These are phyloP conservation scores for Xylaria venustula DNA, from an alignment of 495 filamentous ascomycete genomes.

Conservation along the genomic window DNA sequence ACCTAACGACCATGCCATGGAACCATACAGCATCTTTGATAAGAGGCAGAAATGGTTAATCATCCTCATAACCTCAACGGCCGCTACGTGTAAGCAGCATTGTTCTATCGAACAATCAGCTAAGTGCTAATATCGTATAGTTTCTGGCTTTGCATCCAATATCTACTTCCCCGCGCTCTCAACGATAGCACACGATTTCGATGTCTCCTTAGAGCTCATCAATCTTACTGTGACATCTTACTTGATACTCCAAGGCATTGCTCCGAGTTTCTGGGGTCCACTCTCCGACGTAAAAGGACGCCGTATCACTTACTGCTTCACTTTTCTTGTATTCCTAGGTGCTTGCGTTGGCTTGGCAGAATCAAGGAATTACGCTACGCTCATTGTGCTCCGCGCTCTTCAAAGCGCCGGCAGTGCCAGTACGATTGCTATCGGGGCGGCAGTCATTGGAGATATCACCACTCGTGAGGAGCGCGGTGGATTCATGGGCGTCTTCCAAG, in stretches of 20 bases:
- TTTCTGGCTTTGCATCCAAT: conserved; percentile 53
- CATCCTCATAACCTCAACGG: conserved; percentile 43
- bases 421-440: conserved; percentile 54
- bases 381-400: conserved; percentile 47
- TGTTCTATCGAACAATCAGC: neutral
- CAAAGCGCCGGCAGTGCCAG: conserved; percentile 51
- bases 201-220: conserved; percentile 42
- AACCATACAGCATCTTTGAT: conserved; percentile 48
- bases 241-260: conserved; percentile 50
- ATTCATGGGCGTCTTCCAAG: conserved; percentile 55
- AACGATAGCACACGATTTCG: conserved; percentile 42
- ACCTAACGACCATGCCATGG: neutral
- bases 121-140: conserved; percentile 14
- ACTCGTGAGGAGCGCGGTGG: conserved; percentile 51
- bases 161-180: conserved; percentile 54
- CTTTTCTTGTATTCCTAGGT: conserved; percentile 46
- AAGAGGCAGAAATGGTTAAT: conserved; percentile 47
- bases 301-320: conserved; percentile 42
- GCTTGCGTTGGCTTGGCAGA: conserved; percentile 49
- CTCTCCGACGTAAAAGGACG: conserved; percentile 50
- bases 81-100: conserved; percentile 41
- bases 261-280: conserved; percentile 51
- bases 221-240: conserved; percentile 54
- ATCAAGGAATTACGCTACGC: conserved; percentile 42
- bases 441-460: conserved; percentile 56